A percentile compares a stretch with the other conserved stretches of the same genome.
Evolutionary conservation across 441 rosid species (phyloP).

Genomic region (Erysimum cheiri): DNA sequence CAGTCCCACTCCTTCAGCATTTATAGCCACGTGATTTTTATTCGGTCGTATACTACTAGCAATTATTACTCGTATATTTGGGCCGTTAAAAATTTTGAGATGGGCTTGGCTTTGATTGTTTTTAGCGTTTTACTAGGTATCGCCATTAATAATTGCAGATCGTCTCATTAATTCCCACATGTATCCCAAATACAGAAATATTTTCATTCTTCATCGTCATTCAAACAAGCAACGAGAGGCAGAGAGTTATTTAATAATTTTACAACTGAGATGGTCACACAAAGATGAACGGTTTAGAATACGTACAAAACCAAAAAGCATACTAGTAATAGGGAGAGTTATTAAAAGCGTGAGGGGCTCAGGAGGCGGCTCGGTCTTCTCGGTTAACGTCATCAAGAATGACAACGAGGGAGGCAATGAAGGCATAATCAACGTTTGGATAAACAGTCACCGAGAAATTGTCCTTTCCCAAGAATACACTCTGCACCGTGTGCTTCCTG

Average conservation of each 20-base stretch:
- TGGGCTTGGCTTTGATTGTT: not conserved
- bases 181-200: no score
- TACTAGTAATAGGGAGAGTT: no score
- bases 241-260: no score
- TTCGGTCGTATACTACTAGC: no score
- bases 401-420: constrained; percentile 56
- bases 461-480: constrained; percentile 55
- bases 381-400: constrained; percentile 62
- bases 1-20: constrained; percentile 27
- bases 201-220: no score
- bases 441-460: constrained; percentile 59
- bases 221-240: no score
- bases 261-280: not conserved
- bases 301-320: not conserved
- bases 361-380: constrained; percentile 29
- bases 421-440: constrained; percentile 67
- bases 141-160: no score
- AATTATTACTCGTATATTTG: not conserved
- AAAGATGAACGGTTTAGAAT: not conserved
- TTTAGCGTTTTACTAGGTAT: no score
- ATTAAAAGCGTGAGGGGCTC: not conserved
- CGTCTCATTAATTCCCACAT: no score
- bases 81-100: not conserved
- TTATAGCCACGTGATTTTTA: constrained; percentile 7
- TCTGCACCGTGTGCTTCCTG: constrained; percentile 50